A percentile compares a stretch with the other conserved stretches of the same genome.
phyloP scores from a whole-genome alignment of 495 filamentous ascomycete species.

The Penicillium malachiteum region DNA sequence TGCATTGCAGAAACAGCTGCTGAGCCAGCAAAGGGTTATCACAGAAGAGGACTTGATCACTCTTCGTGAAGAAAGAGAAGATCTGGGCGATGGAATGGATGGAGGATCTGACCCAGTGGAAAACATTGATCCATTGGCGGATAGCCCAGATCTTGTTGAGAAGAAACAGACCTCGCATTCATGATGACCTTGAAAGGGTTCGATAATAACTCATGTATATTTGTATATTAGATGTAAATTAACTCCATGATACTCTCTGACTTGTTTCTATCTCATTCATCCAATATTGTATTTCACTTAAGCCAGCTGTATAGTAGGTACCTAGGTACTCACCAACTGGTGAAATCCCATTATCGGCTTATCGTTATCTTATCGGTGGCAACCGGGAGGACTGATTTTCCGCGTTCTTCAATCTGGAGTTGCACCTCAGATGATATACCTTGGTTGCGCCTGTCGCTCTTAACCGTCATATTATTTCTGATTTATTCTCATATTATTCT shows the following conservation, averaged over 20 bases:
- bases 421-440: background rate
- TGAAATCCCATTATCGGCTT: background rate
- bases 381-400: constrained; percentile 45
- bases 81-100: background rate
- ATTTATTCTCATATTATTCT: background rate
- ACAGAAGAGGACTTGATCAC: background rate
- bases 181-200: background rate
- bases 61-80: background rate
- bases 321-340: too few species aligned
- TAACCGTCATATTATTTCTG: background rate
- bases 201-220: background rate
- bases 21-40: constrained; percentile 5
- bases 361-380: constrained; percentile 41
- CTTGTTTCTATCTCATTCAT: background rate
- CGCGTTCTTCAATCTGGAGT: constrained; percentile 22
- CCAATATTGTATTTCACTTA: too few species aligned
- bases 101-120: background rate
- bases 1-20: constrained; percentile 39
- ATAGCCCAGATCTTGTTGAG: background rate
- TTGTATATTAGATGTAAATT: constrained; percentile 2
- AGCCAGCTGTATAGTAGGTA: too few species aligned
- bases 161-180: background rate
- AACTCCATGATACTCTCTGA: background rate
- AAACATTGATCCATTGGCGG: background rate
- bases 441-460: constrained; percentile 1